A percentile compares a stretch with the other conserved stretches of the same genome.
These are phyloP conservation scores for Halocafeteria seosinensis DNA, from an alignment of 108 stramenopile genomes.

Conservation along the genomic window DNA sequence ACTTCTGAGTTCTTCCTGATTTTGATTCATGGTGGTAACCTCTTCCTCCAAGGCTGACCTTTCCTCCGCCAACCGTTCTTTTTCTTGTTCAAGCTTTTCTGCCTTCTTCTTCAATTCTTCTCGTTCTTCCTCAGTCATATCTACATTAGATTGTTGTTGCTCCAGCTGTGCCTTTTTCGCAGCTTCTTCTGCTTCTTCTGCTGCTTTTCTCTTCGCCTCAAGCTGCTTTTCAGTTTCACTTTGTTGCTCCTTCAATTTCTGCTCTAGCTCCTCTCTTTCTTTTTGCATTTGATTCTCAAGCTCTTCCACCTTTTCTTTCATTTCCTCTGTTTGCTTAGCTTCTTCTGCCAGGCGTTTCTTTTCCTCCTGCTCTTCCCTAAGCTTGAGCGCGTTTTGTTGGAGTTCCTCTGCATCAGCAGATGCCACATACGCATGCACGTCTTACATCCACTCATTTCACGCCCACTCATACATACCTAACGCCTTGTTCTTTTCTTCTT, in stretches of 20 bases:
- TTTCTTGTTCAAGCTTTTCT: not conserved
- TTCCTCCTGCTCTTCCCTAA: not conserved
- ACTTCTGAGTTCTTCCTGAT: not conserved
- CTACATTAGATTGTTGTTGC: not conserved
- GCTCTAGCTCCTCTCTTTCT: not conserved
- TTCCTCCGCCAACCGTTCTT: not conserved
- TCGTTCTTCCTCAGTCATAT: not conserved
- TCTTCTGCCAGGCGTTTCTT: not conserved
- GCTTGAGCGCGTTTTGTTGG: no score
- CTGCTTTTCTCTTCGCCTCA: not conserved
- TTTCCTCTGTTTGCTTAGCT: not conserved
- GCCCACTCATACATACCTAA: no score
- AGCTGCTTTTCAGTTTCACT: not conserved
- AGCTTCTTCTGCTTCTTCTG: not conserved
- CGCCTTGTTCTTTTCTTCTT: not conserved
- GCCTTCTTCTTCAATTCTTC: not conserved
- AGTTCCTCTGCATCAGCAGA: no score
- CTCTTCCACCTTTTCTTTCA: not conserved
- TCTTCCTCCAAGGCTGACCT: not conserved
- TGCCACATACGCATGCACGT: no score
- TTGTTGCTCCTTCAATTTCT: not conserved
- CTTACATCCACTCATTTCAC: no score
- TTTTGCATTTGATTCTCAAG: not conserved
- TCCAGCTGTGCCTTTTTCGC: not conserved
- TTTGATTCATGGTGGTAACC: not conserved